Base-by-base conservation (phyloP, 176 grass and related monocot genomes). In the sorghum (Sorghum bicolor) region DNA sequence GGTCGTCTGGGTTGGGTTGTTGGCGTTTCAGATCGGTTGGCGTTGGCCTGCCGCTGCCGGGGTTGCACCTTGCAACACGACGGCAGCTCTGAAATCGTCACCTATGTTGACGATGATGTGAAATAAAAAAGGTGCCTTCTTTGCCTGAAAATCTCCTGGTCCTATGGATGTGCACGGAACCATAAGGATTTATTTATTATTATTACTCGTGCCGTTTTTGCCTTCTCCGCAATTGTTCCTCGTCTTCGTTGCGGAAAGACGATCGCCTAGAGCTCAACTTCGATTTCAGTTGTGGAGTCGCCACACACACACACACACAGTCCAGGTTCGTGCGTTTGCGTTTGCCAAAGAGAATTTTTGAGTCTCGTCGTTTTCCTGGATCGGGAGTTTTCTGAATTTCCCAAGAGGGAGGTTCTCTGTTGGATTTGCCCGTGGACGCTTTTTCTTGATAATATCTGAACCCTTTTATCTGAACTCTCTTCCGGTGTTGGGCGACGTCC, bases 1-100 rank as follows among this genome's bases (percentile, higher is more conserved):
- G 66, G 11, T 60, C 78, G 6, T 53, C 31, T 64, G 75, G 67
- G 67, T 70, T 70, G 75, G 74, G 79, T 70, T 87, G 79, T 70
- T 87, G 68, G 89, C 48, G 31, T 75, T 68, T 39, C 57, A 87
- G 74, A 83, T 87, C 80, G 84, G 84, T 75, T 73, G 30, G 67
- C 86, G n/a, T n/a, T n/a, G n/a, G n/a, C n/a, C n/a, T n/a, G n/a
- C n/a, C n/a, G n/a, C 84, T 70, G 67, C 74, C 68, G 41, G 44
- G 73, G 10, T 33, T 72, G 13, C 45, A 84, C 76, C 41, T 61
- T 10, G 36, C 43, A 6, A 25, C 6, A 61, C 39, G 3, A 36
- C 74, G 68, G 74, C 74, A 38, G 57, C 72, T 67, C 72, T 37
- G 40, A 31, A 66, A 29, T 58, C 48, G 48, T 20, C 48, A 17